Base-by-base conservation (phyloP, 2,329 filamentous ascomycete species). In the Graphium sp. region DNA sequence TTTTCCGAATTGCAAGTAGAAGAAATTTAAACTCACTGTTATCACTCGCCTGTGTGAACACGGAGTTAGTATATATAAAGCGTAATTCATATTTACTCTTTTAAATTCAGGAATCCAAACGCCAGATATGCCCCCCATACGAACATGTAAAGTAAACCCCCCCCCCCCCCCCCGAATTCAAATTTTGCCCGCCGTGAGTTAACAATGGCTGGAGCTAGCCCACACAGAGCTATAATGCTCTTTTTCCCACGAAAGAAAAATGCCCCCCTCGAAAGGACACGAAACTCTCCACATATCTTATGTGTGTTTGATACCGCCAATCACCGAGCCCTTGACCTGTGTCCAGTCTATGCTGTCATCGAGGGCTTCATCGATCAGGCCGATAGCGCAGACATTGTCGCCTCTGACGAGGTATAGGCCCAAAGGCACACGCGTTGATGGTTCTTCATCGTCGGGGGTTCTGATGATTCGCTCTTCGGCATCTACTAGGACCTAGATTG, bases 311-410 rank as follows among this genome's bases (percentile, higher is more conserved):
- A 84, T 85, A 30, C 73, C 74, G 33, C 82, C 82, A 42, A 95
- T 78, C 18, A 78, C 72, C 34, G 75, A 72, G 5, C 87, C 87
- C 47, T 79, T 77, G 22, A 98, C 89, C 50, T 91, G 75, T 13
- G 66, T 64, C 89, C 89, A 98, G 55, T 94, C 76, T 46, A 98
- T 95, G 42, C 77, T 84, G 22, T 64, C 67, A 54, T 98, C 89
- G 34, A 95, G 59, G 41, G 79, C 67, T 52, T 93, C 85, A 49
- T 98, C 84, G 18, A 98, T 75, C 32, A 91, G 60, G 3, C 89
- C 89, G 33, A 89, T 80, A 11, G 91, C 65, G 36, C 84, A 85
- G 26, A 98, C 87, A 45, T 91, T 94, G 49, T 98, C 89, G 29
- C 89, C 89, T 34, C 89, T 70, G 32, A 98, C 80, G 33, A 98